Evolutionary conservation across 1,139 yeast species (phyloP).

Genomic region (Geotrichum aggregatum): DNA sequence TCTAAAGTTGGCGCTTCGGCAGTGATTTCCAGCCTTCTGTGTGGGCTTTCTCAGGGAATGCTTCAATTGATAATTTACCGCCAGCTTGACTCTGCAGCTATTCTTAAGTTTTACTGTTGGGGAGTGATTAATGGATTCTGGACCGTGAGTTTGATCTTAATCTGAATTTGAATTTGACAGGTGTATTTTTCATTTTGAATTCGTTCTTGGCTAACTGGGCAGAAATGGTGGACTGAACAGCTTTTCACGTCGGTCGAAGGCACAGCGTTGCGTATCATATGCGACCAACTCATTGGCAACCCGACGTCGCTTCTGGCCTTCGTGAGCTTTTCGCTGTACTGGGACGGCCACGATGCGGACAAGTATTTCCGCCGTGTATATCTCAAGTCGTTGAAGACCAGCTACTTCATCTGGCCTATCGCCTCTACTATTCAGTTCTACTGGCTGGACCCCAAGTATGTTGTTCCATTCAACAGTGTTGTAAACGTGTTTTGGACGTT

Average conservation of each 20-base stretch:
- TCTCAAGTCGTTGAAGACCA: conserved; percentile 31
- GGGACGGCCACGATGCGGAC: conserved; percentile 40
- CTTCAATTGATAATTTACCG: conserved; percentile 31
- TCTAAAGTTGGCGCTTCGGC: conserved; percentile 38
- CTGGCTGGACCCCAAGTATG: conserved; percentile 32
- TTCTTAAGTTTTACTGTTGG: conserved; percentile 40
- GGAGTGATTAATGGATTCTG: conserved; percentile 39
- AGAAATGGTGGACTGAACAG: conserved; percentile 39
- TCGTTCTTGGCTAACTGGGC: background rate
- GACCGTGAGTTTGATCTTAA: conserved; percentile 30
- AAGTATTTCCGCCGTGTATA: conserved; percentile 32
- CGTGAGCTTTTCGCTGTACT: conserved; percentile 35
- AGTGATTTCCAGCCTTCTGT: conserved; percentile 33
- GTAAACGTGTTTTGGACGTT: conserved; percentile 39
- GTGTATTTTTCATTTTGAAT: background rate
- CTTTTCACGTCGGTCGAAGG: conserved; percentile 28
- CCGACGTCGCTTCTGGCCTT: conserved; percentile 37
- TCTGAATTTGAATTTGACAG: too few relatives aligned
- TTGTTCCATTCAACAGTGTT: conserved; percentile 37
- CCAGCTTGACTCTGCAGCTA: conserved; percentile 24
- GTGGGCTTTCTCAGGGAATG: conserved; percentile 38
- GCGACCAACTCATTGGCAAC: conserved; percentile 38
- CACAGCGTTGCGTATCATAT: conserved; percentile 30
- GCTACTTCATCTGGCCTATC: conserved; percentile 39
- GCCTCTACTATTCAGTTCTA: conserved; percentile 37